These are phyloP conservation scores for Panellus pusillus DNA, from an alignment of 768 basidiomycete species.

Conservation along the genomic window DNA sequence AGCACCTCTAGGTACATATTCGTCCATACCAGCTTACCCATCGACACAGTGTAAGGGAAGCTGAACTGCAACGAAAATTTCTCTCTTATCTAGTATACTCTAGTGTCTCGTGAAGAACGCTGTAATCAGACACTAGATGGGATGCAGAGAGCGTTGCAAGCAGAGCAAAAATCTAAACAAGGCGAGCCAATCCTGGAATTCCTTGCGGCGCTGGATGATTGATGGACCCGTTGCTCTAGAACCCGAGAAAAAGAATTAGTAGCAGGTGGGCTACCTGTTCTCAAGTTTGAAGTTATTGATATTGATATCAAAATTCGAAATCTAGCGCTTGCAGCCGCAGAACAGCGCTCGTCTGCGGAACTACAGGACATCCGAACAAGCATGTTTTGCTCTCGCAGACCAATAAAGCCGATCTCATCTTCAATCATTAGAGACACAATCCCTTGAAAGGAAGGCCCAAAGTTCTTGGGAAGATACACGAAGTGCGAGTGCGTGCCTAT, in stretches of 20 bases:
- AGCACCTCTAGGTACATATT: too few relatives aligned
- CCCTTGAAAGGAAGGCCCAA: constrained; percentile 8
- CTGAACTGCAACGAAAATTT: too few relatives aligned
- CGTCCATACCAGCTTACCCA: too few relatives aligned
- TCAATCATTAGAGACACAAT: background rate
- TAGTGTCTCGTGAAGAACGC: too few relatives aligned
- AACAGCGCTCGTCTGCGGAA: constrained; percentile 14
- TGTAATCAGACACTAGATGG: constrained; percentile 5
- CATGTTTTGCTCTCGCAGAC: background rate
- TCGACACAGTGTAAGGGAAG: too few relatives aligned
- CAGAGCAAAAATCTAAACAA: constrained; percentile 13
- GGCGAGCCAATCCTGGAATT: background rate
- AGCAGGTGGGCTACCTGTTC: constrained; percentile 1
- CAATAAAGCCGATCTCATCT: background rate
- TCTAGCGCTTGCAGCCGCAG: constrained; percentile 9
- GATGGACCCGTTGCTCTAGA: background rate
- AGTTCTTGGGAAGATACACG: constrained; percentile 1
- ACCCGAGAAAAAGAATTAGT: constrained; percentile 13
- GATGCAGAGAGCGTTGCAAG: constrained; percentile 13
- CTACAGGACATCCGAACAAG: constrained; percentile 15
- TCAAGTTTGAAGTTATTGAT: background rate
- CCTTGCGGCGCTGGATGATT: too few relatives aligned
- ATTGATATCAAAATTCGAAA: background rate
- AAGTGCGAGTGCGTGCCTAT: background rate
- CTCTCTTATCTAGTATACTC: too few relatives aligned